Evolutionary conservation across 306 rosid genomes (phyloP), one percentile per base, ranked within the genome.

Genomic region (Vigna angularis): DNA sequence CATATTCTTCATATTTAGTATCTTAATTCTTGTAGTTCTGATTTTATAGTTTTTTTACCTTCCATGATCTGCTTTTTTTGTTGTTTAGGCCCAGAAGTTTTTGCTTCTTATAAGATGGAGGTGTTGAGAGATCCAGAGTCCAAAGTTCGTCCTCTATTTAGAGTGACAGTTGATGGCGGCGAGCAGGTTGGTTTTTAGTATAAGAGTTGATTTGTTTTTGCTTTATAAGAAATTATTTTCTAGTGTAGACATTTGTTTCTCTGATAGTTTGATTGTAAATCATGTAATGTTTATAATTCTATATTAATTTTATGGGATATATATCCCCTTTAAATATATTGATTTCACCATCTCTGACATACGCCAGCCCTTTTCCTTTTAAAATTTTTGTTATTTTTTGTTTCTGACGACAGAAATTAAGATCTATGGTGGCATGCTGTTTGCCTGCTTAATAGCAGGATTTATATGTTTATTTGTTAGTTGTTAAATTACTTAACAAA

Each of bases 61-160:
- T 11, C 9, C 36, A 13, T 45, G 47, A 59, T 66, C 68, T 67
- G 51, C 36, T 16, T 79, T 80, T 76, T 72, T 34, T 34, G 57
- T 75, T 79, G 75, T 85, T 76, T 81, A 95, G 98, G 89, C 76
- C 91, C 89, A 10, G 79, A 84, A 80, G 78, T 52, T 40, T 71
- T 78, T 73, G 58, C 93, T 20, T 73, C 77, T 22, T 95, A 95
- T 71, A 92, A 85, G 89, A 92, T 95, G 98, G 98, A 95, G 87
- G 98, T 92, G 63, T 72, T 91, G 89, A 89, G 98, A 84, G 98
- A 95, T 83, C 84, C 90, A 36, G 97, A 95, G 64, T 83, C 89
- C 78, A 90, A 91, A 83, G 55, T 76, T 85, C 88, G 88, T 83
- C 98, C 98, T 38, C 74, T 95, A 34, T 95, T 95, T 81, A 91